Base-by-base conservation (phyloP, 2,329 filamentous ascomycete species). In the Penicillium olsonii region DNA sequence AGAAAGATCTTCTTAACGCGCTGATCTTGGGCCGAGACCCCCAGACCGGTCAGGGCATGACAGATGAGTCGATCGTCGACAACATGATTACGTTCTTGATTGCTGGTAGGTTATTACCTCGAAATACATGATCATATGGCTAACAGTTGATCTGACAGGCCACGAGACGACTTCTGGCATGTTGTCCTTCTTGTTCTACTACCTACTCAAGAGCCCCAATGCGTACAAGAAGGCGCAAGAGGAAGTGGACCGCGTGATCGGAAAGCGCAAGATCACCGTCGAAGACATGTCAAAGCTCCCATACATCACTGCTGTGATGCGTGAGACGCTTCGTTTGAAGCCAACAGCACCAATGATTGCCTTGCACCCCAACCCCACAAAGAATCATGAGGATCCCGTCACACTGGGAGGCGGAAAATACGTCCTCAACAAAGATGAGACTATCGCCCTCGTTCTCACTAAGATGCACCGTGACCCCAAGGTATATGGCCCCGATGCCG, bases 31-130 rank as follows among this genome's bases (percentile, higher is more conserved):
- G 84, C 0, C 78, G 77, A 10, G 87, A 91, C 62, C 78, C 83
- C 1, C 80, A 83, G 68, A 89, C 86, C 4, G 85, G 86, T 11
- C 74, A 84, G 57, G 78, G 77, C n/a, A 71, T 90, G 56, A 78
- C 74, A 1, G 84, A 88, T 51, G 74, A 79, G 4, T 81, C 76
- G 41, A 87, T 90, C 54, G 78, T 82, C 14, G 78, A 86, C 63
- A 88, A 90, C 55, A 82, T 90, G 70, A 84, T 87, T 50, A 90
- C 86, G 0, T 89, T 90, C 56, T 68, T 90, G 9, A 84, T 87
- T 59, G 84, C 84, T 29, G 84, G 76, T 69, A 64, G 17, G 2
- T 29, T 4, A 7, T 14, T 31, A 5, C 7, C 9, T 22, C 17
- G 2, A 5, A 9, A n/a, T 31, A 4, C 9, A 38, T 18, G 12